These are phyloP conservation scores for Astraeus odoratus DNA, from an alignment of 768 basidiomycete genomes.

Conservation along the genomic window DNA sequence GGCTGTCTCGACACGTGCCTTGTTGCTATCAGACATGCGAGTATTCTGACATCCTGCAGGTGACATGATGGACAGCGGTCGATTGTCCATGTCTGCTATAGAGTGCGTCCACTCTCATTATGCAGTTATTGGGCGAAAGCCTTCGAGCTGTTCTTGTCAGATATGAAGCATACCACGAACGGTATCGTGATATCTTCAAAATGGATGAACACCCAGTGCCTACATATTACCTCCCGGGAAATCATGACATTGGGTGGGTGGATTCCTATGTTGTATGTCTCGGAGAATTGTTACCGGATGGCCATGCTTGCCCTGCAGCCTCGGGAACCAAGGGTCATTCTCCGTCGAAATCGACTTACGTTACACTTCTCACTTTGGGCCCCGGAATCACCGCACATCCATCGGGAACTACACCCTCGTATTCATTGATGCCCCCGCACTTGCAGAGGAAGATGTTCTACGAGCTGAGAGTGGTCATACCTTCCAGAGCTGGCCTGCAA, in stretches of 20 bases:
- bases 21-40: not conserved
- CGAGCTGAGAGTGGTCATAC: conserved; percentile 36
- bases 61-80: conserved; percentile 88
- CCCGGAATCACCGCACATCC: conserved; percentile 53
- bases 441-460: conserved; percentile 66
- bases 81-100: conserved; percentile 50
- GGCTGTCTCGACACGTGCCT: too few species aligned
- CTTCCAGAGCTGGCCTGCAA: conserved; percentile 42
- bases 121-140: conserved; percentile 1
- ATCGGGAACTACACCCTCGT: conserved; percentile 69
- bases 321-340: conserved; percentile 24
- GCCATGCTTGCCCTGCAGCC: conserved; percentile 10
- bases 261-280: conserved; percentile 2
- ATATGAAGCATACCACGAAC: conserved; percentile 60
- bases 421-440: conserved; percentile 64
- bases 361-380: conserved; percentile 72
- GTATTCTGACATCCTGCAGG: conserved; percentile 9
- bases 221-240: conserved; percentile 76
- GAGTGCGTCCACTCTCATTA: conserved; percentile 78
- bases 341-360: conserved; percentile 43
- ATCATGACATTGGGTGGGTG: conserved; percentile 79
- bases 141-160: conserved; percentile 34
- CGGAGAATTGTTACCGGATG: conserved; percentile 1
- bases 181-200: conserved; percentile 69
- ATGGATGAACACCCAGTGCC: conserved; percentile 37